Percentiles rank a stretch among this genome's conserved stretches.
phyloP scores from a whole-genome alignment of 2,329 filamentous ascomycete species.

The Pyricularia sp. region DNA sequence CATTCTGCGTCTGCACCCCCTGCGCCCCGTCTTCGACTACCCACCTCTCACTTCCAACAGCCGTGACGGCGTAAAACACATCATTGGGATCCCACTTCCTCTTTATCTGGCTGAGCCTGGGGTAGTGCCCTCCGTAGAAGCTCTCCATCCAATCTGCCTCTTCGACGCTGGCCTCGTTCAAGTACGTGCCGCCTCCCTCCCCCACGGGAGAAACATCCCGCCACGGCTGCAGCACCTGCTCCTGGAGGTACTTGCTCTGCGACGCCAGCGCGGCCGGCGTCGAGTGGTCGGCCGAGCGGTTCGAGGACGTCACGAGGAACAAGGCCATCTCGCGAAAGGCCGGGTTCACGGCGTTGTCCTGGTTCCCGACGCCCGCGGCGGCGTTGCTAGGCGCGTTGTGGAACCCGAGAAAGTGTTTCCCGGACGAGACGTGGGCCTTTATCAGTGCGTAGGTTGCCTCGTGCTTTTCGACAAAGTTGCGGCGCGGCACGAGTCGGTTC shows the following conservation, averaged over 20 bases:
- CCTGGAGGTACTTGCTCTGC: background rate
- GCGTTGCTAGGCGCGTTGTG: conserved; percentile 4
- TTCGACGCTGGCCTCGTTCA: conserved; percentile 3
- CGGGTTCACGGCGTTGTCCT: conserved; percentile 1
- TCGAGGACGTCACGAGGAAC: background rate
- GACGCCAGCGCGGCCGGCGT: background rate
- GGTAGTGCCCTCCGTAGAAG: conserved; percentile 31
- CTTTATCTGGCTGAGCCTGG: conserved; percentile 25
- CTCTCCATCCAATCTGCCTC: conserved; percentile 24
- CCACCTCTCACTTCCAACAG: conserved; percentile 36
- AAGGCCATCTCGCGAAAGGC: background rate
- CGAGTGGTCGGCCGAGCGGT: background rate
- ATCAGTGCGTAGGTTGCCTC: conserved; percentile 14
- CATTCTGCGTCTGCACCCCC: conserved; percentile 5
- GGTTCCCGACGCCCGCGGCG: background rate
- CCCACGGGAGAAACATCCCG: background rate
- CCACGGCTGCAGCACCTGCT: background rate
- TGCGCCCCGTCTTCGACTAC: conserved; percentile 4
- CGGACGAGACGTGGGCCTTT: background rate
- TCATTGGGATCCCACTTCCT: conserved; percentile 30
- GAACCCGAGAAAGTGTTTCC: background rate
- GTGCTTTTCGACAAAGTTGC: conserved; percentile 19
- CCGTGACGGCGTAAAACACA: conserved; percentile 32
- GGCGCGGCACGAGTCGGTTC: conserved; percentile 19
- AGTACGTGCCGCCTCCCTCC: conserved; percentile 1